Evolutionary conservation across 345 rosid genomes (phyloP).

Genomic region (Jatropha curcas): DNA sequence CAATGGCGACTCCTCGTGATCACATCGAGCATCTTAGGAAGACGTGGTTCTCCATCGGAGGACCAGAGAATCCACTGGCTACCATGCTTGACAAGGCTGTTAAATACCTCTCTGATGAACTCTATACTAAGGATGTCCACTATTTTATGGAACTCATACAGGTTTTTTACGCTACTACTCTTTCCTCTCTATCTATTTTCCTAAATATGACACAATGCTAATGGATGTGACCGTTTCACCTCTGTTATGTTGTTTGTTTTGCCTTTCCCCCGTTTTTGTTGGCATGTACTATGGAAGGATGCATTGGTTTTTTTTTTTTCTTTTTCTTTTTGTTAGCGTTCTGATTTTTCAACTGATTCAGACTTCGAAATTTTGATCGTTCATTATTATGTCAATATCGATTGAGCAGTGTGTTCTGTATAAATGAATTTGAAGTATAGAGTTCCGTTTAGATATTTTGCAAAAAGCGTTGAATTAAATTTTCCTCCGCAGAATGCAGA

Average conservation of each 20-base stretch:
- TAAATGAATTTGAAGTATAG: no score
- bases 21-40: constrained; percentile 59
- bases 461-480: background rate
- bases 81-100: constrained; percentile 67
- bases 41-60: constrained; percentile 56
- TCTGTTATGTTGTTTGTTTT: no score
- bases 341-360: no score
- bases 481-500: constrained; percentile 55
- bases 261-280: no score
- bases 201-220: background rate
- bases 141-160: constrained; percentile 37
- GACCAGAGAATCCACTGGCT: constrained; percentile 43
- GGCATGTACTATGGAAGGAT: no score
- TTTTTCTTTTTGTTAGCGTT: background rate
- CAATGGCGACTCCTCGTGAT: constrained; percentile 37
- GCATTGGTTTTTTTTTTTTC: background rate
- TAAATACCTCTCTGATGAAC: constrained; percentile 35
- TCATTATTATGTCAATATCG: no score
- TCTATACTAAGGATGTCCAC: constrained; percentile 32
- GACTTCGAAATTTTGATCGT: no score
- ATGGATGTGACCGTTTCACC: background rate
- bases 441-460: no score
- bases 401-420: no score
- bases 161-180: background rate
- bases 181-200: background rate